phyloP scores from a whole-genome alignment of 2,329 filamentous ascomycete species.

The Graphilbum sp. region DNA sequence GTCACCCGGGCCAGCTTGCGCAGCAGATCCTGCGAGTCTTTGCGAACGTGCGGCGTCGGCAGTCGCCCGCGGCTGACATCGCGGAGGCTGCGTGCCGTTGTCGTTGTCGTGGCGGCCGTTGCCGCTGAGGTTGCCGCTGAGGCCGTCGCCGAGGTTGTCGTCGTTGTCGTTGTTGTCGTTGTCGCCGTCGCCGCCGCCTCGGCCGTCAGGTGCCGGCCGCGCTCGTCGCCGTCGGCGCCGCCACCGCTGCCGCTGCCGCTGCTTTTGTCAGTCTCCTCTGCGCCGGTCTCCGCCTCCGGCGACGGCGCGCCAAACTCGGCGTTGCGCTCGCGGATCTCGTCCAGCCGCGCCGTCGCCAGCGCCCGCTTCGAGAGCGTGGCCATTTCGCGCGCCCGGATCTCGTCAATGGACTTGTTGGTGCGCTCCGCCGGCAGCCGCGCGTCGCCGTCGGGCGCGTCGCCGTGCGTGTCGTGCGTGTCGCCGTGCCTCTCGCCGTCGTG shows the following conservation, averaged over 20 bases:
- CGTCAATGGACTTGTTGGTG: constrained; percentile 30
- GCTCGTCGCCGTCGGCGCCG: no score
- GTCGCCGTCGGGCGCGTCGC: neutral
- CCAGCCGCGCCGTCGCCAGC: constrained; percentile 31
- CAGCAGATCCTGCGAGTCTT: constrained; percentile 31
- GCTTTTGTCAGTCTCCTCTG: no score
- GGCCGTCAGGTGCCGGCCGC: no score
- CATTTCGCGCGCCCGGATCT: constrained; percentile 27
- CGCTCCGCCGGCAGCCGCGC: constrained; percentile 7
- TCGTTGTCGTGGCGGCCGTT: constrained; percentile 5
- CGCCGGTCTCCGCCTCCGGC: no score
- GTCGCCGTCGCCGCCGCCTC: no score
- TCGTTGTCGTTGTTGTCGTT: constrained; percentile 15
- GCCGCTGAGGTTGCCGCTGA: neutral
- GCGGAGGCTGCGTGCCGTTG: neutral
- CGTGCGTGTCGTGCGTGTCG: no score
- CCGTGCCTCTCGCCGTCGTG: no score
- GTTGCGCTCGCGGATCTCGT: constrained; percentile 36
- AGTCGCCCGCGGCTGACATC: neutral
- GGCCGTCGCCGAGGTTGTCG: constrained; percentile 24
- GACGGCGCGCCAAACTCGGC: constrained; percentile 20
- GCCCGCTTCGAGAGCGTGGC: constrained; percentile 27
- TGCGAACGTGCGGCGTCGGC: constrained; percentile 12
- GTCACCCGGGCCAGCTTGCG: constrained; percentile 28
- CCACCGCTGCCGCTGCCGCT: neutral